phyloP scores from a whole-genome alignment of 495 filamentous ascomycete species.

The Mytilinidion resinicola region DNA sequence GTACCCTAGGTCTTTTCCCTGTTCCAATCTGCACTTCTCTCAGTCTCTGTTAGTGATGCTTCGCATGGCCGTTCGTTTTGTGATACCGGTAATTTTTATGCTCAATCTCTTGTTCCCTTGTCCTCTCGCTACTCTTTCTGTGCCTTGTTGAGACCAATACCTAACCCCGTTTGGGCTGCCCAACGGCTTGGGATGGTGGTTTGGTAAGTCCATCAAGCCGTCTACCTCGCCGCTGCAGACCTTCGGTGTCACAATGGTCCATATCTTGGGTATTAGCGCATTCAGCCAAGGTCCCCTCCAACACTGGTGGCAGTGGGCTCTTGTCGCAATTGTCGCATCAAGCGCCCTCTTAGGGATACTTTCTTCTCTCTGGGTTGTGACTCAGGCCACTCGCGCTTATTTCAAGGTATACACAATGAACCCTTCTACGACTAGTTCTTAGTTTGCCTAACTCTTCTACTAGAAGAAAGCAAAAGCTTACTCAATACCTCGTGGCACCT shows the following conservation, averaged over 20 bases:
- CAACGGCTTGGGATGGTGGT: too few relatives aligned
- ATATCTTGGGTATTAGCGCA: conserved; percentile 21
- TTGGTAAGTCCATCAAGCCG: too few relatives aligned
- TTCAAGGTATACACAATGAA: too few relatives aligned
- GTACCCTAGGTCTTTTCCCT: too few relatives aligned
- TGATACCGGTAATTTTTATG: conserved; percentile 6
- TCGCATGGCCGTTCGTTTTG: not conserved
- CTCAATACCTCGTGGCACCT: conserved; percentile 11
- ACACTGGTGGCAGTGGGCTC: conserved; percentile 26
- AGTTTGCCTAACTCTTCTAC: not conserved
- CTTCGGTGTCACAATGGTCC: conserved; percentile 16
- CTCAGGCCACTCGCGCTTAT: too few relatives aligned
- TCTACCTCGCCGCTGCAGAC: too few relatives aligned
- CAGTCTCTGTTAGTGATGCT: not conserved
- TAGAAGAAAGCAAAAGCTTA: conserved; percentile 4
- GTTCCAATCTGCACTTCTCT: too few relatives aligned
- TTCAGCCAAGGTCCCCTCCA: conserved; percentile 12
- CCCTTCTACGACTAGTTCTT: too few relatives aligned
- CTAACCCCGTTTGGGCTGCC: too few relatives aligned
- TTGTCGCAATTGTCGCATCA: conserved; percentile 22
- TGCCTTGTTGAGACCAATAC: too few relatives aligned
- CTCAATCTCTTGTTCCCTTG: conserved; percentile 7
- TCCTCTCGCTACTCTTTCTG: too few relatives aligned
- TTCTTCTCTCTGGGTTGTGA: conserved; percentile 11
- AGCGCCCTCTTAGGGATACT: conserved; percentile 21